Evolutionary conservation across 805 yeast genomes (phyloP).

Genomic region (Ogataea haglerorum): DNA sequence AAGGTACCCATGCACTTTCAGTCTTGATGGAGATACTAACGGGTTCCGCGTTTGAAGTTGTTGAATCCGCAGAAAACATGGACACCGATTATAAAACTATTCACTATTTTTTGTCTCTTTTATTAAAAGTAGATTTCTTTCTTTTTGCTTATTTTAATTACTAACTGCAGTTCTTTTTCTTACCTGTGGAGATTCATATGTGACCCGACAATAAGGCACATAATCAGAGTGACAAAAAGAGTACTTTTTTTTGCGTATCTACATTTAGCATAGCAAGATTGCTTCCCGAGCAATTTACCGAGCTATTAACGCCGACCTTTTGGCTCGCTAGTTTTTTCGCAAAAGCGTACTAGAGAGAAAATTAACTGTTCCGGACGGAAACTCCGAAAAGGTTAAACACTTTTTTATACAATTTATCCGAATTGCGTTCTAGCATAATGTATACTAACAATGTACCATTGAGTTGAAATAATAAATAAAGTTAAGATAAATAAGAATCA

Average conservation of each 20-base stretch:
- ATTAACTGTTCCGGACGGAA: no score
- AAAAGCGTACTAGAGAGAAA: no score
- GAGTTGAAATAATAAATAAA: conserved; percentile 1
- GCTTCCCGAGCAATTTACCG: neutral
- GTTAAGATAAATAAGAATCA: neutral
- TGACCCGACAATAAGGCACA: neutral
- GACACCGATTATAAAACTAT: no score
- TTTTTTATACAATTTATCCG: no score
- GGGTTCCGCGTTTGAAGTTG: neutral
- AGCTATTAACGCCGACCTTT: no score
- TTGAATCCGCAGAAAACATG: neutral
- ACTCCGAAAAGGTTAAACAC: no score
- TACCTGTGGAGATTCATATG: neutral
- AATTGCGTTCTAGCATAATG: no score
- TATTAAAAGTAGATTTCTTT: neutral
- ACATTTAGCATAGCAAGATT: neutral
- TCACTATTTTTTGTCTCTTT: neutral
- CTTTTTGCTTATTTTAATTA: neutral
- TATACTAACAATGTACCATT: neutral
- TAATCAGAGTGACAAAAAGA: neutral
- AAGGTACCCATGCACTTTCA: conserved; percentile 2
- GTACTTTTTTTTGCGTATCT: no score
- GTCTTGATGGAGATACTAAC: neutral
- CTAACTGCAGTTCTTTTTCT: neutral
- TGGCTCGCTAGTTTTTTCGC: no score